Conservation (phyloP, 2,329 filamentous ascomycete species). For the Xylaria hypoxylon region DNA sequence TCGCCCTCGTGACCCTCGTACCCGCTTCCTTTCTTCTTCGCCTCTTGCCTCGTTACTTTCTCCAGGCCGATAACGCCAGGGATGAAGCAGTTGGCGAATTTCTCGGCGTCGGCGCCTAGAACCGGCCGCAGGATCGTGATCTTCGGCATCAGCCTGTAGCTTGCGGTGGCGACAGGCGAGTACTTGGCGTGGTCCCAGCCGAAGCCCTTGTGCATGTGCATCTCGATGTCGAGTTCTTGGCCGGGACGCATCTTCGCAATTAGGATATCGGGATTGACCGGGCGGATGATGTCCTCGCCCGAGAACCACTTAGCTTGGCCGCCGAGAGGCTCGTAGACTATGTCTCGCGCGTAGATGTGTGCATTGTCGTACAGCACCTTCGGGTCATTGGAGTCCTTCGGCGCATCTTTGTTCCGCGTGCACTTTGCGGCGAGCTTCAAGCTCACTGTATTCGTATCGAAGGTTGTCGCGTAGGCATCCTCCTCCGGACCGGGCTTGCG, state of each 20-base stretch:
- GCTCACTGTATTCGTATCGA: conserved; percentile 88
- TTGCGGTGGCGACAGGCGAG: conserved; percentile 93
- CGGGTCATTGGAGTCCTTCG: conserved; percentile 80
- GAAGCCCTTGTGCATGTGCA: conserved; percentile 95
- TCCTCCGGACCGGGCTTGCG: conserved; percentile 75
- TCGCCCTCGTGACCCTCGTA: conserved; percentile 83
- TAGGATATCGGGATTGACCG: conserved; percentile 91
- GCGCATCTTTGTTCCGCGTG: conserved; percentile 79
- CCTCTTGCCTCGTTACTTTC: conserved; percentile 75
- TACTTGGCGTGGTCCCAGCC: conserved; percentile 97
- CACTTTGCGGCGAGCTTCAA: conserved; percentile 83
- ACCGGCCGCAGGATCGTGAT: conserved; percentile 89
- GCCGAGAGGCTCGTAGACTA: conserved; percentile 81
- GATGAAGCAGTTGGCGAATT: conserved; percentile 92
- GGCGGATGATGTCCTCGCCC: conserved; percentile 74
- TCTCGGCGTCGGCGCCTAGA: conserved; percentile 84
- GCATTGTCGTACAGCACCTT: conserved; percentile 87
- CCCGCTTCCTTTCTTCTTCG: conserved; percentile 66
- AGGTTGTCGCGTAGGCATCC: conserved; percentile 68
- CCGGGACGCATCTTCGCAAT: conserved; percentile 93
- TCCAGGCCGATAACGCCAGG: conserved; percentile 86
- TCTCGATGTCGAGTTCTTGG: conserved; percentile 85
- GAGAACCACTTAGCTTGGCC: conserved; percentile 77
- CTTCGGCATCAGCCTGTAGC: conserved; percentile 88
- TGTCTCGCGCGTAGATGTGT: conserved; percentile 82